These are phyloP conservation scores for Draba incana DNA, from an alignment of 345 rosid genomes.

Conservation along the genomic window DNA sequence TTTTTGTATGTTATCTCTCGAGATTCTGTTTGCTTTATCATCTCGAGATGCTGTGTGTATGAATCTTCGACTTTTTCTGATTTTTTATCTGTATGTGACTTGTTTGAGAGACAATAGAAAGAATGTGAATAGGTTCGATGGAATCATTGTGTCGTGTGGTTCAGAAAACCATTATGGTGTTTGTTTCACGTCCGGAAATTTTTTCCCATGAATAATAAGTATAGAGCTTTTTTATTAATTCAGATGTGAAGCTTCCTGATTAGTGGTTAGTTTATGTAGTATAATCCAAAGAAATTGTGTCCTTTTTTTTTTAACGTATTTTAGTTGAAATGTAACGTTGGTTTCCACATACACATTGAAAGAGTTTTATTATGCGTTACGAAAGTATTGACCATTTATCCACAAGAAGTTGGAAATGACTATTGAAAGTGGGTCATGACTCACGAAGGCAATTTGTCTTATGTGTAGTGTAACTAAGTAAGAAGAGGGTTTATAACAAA, in stretches of 20 bases:
- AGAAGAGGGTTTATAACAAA: background rate
- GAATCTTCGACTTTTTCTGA: background rate
- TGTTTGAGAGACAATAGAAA: background rate
- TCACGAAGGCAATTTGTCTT: background rate
- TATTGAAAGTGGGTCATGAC: constrained; percentile 12
- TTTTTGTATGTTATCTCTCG: constrained; percentile 9
- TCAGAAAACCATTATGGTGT: constrained; percentile 5
- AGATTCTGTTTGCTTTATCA: background rate
- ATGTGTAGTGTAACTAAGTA: background rate
- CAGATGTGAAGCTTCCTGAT: background rate
- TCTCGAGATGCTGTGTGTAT: background rate
- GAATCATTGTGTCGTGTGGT: constrained; percentile 3
- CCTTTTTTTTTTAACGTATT: background rate
- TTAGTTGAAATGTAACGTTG: background rate
- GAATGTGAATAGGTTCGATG: background rate
- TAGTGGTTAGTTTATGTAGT: background rate
- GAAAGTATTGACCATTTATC: background rate
- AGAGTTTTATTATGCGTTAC: background rate
- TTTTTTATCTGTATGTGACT: background rate
- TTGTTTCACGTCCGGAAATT: background rate
- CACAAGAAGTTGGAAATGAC: constrained; percentile 11
- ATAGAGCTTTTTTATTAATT: too few relatives aligned
- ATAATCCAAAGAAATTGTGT: background rate
- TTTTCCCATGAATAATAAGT: background rate
- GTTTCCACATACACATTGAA: constrained; percentile 2